Percentiles rank a stretch among this genome's conserved stretches.
Conservation (phyloP, 163 green algal species). For the Chlorella variabilis region DNA sequence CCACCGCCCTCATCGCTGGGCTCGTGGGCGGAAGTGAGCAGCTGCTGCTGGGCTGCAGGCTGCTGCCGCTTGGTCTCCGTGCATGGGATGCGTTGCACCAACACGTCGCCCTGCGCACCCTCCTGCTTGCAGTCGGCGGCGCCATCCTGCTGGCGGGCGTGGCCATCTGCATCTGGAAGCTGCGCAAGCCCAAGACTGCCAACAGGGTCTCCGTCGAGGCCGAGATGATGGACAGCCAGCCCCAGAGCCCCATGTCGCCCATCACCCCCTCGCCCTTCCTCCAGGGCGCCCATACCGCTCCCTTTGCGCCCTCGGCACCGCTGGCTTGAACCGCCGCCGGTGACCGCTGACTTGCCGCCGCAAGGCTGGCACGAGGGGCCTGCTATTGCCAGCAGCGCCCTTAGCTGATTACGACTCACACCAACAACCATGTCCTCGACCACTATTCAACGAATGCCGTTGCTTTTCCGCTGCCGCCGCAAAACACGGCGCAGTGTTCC, state of each 20-base stretch:
- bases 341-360: too few relatives aligned
- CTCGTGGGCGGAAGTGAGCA: conserved; percentile 1
- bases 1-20: neutral
- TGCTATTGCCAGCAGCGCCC: too few relatives aligned
- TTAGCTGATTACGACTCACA: too few relatives aligned
- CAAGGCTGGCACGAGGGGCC: too few relatives aligned
- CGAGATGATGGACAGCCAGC: conserved; percentile 4
- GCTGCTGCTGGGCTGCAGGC: neutral
- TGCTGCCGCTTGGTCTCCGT: neutral
- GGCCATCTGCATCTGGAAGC: neutral
- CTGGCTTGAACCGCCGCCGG: neutral
- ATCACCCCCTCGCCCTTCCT: neutral
- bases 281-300: neutral
- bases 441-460: too few relatives aligned
- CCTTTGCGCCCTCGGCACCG: neutral
- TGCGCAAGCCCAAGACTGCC: neutral
- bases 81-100: neutral
- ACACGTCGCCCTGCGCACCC: too few relatives aligned
- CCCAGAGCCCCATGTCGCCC: neutral
- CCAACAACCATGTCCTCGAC: too few relatives aligned
- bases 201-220: neutral
- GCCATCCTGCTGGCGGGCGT: neutral
- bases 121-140: conserved; percentile 2
- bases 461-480: too few relatives aligned
- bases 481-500: too few relatives aligned